phyloP scores from a whole-genome alignment of 306 rosid genomes.

The Trifolium pratense region DNA sequence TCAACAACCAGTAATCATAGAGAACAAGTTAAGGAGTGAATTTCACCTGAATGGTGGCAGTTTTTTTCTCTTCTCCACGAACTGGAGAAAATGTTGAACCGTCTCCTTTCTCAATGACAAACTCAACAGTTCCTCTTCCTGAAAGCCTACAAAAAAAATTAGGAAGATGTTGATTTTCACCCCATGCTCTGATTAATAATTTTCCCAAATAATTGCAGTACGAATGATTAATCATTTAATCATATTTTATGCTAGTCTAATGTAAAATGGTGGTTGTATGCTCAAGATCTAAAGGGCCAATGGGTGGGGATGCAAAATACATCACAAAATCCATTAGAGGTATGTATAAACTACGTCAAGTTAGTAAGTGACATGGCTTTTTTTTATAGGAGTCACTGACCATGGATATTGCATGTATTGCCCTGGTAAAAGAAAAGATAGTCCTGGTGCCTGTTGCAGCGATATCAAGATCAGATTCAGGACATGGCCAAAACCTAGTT shows the following conservation, averaged over 20 bases:
- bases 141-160: slow-evolving; percentile 63
- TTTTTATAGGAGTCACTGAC: slow-evolving; percentile 48
- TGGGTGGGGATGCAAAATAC: not conserved
- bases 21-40: slow-evolving; percentile 19
- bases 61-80: slow-evolving; percentile 77
- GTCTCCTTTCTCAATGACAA: slow-evolving; percentile 79
- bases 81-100: slow-evolving; percentile 84
- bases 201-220: slow-evolving; percentile 13
- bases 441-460: slow-evolving; percentile 85
- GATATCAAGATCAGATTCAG: slow-evolving; percentile 41
- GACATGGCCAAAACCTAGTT: slow-evolving; percentile 28
- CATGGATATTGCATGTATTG: slow-evolving; percentile 80
- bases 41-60: slow-evolving; percentile 77
- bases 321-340: slow-evolving; percentile 2
- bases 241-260: slow-evolving; percentile 6
- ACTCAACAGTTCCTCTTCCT: slow-evolving; percentile 91
- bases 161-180: slow-evolving; percentile 41
- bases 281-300: slow-evolving; percentile 14
- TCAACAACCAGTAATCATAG: slow-evolving; percentile 16
- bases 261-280: not conserved
- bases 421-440: slow-evolving; percentile 81
- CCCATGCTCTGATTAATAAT: not conserved
- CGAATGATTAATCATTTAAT: not conserved
- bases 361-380: too few relatives aligned
- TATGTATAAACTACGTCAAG: too few relatives aligned